Evolutionary conservation across 1,284 basidiomycete genomes (phyloP).

Genomic region (Amylostereum chailletii): DNA sequence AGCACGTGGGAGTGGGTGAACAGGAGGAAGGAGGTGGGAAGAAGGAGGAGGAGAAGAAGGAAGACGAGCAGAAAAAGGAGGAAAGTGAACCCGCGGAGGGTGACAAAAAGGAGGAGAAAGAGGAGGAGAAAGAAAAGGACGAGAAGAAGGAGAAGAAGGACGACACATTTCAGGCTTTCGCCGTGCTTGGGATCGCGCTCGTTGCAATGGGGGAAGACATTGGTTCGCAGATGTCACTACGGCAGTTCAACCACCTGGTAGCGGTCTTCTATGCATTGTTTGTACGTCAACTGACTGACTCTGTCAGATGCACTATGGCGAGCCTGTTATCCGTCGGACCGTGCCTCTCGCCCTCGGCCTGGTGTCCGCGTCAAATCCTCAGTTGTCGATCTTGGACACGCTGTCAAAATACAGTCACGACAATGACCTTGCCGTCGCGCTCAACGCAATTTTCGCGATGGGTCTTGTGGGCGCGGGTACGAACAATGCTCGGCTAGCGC

Average conservation of each 20-base stretch:
- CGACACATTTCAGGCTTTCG: slow-evolving; percentile 89
- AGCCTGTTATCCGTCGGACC: slow-evolving; percentile 85
- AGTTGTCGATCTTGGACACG: slow-evolving; percentile 92
- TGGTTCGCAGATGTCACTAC: slow-evolving; percentile 92
- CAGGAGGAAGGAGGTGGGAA: not conserved
- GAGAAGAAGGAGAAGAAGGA: slow-evolving; percentile 40
- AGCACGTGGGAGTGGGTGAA: slow-evolving; percentile 59
- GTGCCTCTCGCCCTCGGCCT: slow-evolving; percentile 97
- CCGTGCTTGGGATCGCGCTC: slow-evolving; percentile 89
- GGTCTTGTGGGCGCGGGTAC: slow-evolving; percentile 96
- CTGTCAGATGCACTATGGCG: slow-evolving; percentile 94
- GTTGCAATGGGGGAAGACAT: slow-evolving; percentile 99
- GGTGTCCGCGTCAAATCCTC: slow-evolving; percentile 92
- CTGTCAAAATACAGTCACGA: slow-evolving; percentile 99
- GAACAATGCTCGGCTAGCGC: slow-evolving; percentile 95
- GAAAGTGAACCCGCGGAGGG: slow-evolving; percentile 48
- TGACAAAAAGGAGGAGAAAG: slow-evolving; percentile 47
- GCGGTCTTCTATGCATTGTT: slow-evolving; percentile 17
- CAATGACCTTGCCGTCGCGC: slow-evolving; percentile 90
- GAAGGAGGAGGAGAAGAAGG: slow-evolving; percentile 45
- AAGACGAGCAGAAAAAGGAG: slow-evolving; percentile 44
- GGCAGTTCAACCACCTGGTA: slow-evolving; percentile 92
- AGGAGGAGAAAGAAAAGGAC: slow-evolving; percentile 34
- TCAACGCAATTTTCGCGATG: slow-evolving; percentile 99
- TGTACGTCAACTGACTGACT: slow-evolving; percentile 5